Conservation (phyloP, 1,284 basidiomycete genomes). For the Leccinum fallax region DNA sequence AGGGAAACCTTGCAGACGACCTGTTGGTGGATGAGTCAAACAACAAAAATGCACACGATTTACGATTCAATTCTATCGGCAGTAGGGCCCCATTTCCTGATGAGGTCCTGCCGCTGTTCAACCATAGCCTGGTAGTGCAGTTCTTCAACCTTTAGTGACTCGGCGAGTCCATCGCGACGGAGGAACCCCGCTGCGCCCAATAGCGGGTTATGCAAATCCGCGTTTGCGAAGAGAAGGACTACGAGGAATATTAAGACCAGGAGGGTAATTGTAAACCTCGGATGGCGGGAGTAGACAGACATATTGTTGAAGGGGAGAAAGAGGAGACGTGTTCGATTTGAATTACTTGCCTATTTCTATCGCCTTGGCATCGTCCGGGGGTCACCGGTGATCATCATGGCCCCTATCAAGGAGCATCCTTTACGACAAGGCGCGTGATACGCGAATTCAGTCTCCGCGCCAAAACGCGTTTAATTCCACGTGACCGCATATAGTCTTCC, state of each 20-base stretch:
- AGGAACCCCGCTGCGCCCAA: slow-evolving; percentile 5
- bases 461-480: slow-evolving; percentile 41
- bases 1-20: slow-evolving; percentile 26
- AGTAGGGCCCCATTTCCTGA: slow-evolving; percentile 37
- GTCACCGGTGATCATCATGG: too few relatives aligned
- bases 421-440: slow-evolving; percentile 25
- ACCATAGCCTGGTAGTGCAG: slow-evolving; percentile 24
- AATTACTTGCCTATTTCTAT: too few relatives aligned
- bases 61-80: slow-evolving; percentile 33
- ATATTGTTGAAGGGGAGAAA: slow-evolving; percentile 19
- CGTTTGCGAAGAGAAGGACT: slow-evolving; percentile 32
- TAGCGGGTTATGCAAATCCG: slow-evolving; percentile 8
- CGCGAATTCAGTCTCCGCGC: slow-evolving; percentile 33
- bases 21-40: not conserved
- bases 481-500: slow-evolving; percentile 31
- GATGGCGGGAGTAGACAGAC: slow-evolving; percentile 33
- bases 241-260: slow-evolving; percentile 31
- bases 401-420: not conserved
- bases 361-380: too few relatives aligned
- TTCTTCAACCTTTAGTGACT: slow-evolving; percentile 25
- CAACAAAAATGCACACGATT: slow-evolving; percentile 1
- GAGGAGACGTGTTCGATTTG: slow-evolving; percentile 8
- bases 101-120: slow-evolving; percentile 23
- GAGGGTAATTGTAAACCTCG: slow-evolving; percentile 34
- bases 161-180: slow-evolving; percentile 7